Evolutionary conservation across 176 grass and related monocot species (phyloP), one percentile per base, ranked within the genome.

Genomic region (Oryza meyeriana): DNA sequence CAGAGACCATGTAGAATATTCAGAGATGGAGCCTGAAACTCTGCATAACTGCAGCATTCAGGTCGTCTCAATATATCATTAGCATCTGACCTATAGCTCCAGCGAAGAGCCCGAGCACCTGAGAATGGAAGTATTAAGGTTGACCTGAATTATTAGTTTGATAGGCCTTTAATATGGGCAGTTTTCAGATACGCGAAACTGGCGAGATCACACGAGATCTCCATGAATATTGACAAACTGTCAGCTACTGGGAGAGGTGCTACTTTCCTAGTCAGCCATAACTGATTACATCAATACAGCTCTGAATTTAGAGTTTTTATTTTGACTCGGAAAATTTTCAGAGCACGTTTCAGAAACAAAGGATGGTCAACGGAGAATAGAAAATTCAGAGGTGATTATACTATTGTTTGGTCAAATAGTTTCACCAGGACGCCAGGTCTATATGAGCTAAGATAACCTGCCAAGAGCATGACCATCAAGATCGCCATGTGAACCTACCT

Each of bases 401-500:
- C 35, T 71, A 57, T 5, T 48, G 55, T 6, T 16, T 29, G 35
- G 81, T 84, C 81, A 75, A 75, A 84, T 74, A 35, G 75, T 74
- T 45, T 61, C n/a, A 0, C 33, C 33, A 40, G 50, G 50, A 55
- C 1, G 18, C 50, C 48, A 52, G 72, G 5, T 22, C 13, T 25
- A 18, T 29, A 28, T 75, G 35, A 71, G 33, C 20, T 30, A 50
- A 75, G 1, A 45, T 24, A 73, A 18, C 4, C 75, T 52, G 65
- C 6, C 34, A 33, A 64, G 40, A 72, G 71, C 39, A 12, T 44
- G 41, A 67, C 8, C 55, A 72, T 64, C 10, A 22, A 22, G 55
- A 64, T 65, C 32, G 16, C 11, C 74, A 83, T 85, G 78, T 74
- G 88, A 48, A 7, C 8, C 65, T n/a, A 82, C 79, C 83, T 86